Base-by-base conservation (phyloP, 768 basidiomycete species). In the Sistotremastrum niveocremeum region DNA sequence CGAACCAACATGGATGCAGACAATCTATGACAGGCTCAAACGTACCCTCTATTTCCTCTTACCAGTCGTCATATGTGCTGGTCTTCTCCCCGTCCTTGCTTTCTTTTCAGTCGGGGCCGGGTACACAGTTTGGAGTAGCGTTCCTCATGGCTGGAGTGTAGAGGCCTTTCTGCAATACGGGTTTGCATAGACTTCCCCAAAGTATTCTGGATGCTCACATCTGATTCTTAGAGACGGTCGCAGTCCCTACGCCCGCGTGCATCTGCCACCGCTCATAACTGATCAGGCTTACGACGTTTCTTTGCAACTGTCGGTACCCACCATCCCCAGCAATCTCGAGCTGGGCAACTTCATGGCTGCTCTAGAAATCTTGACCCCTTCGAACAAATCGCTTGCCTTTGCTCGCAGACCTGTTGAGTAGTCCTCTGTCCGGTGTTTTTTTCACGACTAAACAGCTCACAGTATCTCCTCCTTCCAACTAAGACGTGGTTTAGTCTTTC, bases 301-400 rank as follows among this genome's bases (percentile, higher is more conserved):
- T 39, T 62, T 89, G 10, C 72, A 76, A 45, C 65, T 90, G 10
- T 60, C 65, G 31, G 66, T 89, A 5, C 87, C 87, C 7, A 67
- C 74, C 3, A 72, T 72, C 11, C 75, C 79, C 48, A 60, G 77
- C 20, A 89, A 86, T 62, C 65, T 74, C 54, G 77, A 67, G 4
- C 74, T 90, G 3, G 87, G 87, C 37, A 90, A 90, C 59, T 90
- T 89, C 61, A 90, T 90, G 87, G 66, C 76, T 4, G 72, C 68
- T 39, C 57, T 89, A 34, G 76, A 71, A 1, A 61, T 90, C 30
- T 66, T 64, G 3, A 77, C 79, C 0, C 53, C 67, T 31, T 68
- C 70, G 11, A 87, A 87, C 59, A 73, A 70, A 54, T 81, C 84
- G 5, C 62, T 90, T 29, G 61, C 65, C 4, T 62, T 68, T 10